Base-by-base conservation (phyloP, 2,329 filamentous ascomycete genomes). In the Aspergillus thermomutatus region DNA sequence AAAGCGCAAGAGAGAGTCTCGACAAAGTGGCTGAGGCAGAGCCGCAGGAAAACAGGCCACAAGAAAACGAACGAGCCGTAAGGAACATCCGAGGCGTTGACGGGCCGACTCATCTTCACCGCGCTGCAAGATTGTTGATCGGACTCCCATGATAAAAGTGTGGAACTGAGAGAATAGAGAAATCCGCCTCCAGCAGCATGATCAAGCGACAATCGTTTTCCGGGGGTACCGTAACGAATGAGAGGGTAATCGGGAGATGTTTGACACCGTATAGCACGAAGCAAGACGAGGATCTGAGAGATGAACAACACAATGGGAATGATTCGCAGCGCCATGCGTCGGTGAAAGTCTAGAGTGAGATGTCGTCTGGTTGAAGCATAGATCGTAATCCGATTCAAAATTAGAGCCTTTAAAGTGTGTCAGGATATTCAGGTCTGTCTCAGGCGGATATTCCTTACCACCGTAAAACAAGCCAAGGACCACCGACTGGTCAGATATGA, bases 201-300 rank as follows among this genome's bases (percentile, higher is more conserved):
- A 77, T 91, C 86, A 48, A 91, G 78, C 26, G 86, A 82, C 4
- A 87, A 85, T 49, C 79, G 82, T 70, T 86, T 89, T 61, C 79
- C 83, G 6, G 85, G 75, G 61, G 87, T 85, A 7, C 86, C 87
- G 82, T 89, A 91, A 45, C 88, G 86, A 65, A 91, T 75, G 57
- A 84, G 75, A 41, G 85, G 79, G 68, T 90, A 92, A 56, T 89
- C 79, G 11, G 87, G 82, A 10, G 89, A 90, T 1, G 92, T 96
- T 76, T 99, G 94, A 68, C 94, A 97, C 68, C 92, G 91, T 62
- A 97, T 90, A 1, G 90, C 91, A 66, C 92, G 90, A 5, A 97
- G 80, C 3, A 97, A 75, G 41, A 79, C 81, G 46, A 86, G 78
- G 23, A 87, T 86, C 68, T 97, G 91, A 37, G 83, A 74, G 4